These are phyloP conservation scores for Cubamyces sp. DNA, from an alignment of 768 basidiomycete species.

Conservation along the genomic window DNA sequence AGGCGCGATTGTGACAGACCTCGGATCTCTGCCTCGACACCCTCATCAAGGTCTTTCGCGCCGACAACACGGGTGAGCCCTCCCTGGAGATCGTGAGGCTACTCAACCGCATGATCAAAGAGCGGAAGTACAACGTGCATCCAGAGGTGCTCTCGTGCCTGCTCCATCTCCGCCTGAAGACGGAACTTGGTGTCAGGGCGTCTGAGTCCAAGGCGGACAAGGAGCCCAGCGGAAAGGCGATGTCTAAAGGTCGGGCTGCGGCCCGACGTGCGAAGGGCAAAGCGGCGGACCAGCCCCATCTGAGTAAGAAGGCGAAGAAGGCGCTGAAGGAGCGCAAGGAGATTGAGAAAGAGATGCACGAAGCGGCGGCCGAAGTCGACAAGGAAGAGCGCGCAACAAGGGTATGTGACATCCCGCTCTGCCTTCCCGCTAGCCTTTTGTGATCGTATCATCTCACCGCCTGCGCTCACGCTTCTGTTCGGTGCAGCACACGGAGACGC, in stretches of 20 bases:
- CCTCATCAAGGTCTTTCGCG: constrained; percentile 79
- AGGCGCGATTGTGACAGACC: constrained; percentile 49
- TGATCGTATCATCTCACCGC: constrained; percentile 27
- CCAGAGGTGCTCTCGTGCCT: constrained; percentile 88
- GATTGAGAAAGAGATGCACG: constrained; percentile 89
- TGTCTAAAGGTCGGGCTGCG: constrained; percentile 49
- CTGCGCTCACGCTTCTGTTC: constrained; percentile 4
- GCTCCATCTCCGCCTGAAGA: constrained; percentile 82
- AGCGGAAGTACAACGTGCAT: constrained; percentile 86
- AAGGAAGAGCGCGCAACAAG: constrained; percentile 83
- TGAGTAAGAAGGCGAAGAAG: constrained; percentile 93
- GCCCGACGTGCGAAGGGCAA: constrained; percentile 58
- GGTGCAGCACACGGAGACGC: constrained; percentile 91
- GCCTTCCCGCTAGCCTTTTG: constrained; percentile 13
- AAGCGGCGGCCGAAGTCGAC: constrained; percentile 93
- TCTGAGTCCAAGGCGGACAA: constrained; percentile 71
- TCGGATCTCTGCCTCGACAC: constrained; percentile 86
- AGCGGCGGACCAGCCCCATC: constrained; percentile 64
- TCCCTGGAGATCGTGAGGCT: constrained; percentile 91
- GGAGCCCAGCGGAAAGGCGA: constrained; percentile 43
- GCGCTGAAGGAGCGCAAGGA: constrained; percentile 84
- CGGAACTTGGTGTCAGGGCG: constrained; percentile 80
- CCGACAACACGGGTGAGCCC: constrained; percentile 76
- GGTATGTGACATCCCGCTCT: constrained; percentile 51
- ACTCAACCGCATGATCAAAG: constrained; percentile 95